A percentile compares a stretch with the other conserved stretches of the same genome.
Conservation (phyloP, 1,284 basidiomycete species). For the Sporisorium scitamineum region DNA sequence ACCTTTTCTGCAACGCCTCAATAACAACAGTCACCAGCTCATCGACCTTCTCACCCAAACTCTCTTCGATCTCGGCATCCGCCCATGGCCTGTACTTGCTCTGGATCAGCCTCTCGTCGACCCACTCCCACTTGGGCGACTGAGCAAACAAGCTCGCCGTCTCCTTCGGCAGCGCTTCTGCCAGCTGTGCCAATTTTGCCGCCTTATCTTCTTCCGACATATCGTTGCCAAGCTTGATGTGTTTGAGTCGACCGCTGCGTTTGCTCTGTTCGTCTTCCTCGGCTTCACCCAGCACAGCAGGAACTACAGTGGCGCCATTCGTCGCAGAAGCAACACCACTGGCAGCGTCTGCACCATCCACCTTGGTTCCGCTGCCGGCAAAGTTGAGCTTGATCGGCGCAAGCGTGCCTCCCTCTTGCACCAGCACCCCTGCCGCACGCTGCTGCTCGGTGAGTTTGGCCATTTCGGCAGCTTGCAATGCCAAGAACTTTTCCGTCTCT, state of each 20-base stretch:
- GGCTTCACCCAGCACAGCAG: conserved; percentile 46
- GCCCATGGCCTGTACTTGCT: conserved; percentile 43
- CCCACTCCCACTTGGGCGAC: conserved; percentile 52
- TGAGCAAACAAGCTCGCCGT: conserved; percentile 28
- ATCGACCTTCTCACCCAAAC: conserved; percentile 61
- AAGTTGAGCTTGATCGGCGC: conserved; percentile 64
- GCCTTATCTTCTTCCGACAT: conserved; percentile 36
- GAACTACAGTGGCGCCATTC: not conserved
- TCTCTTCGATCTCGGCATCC: conserved; percentile 59
- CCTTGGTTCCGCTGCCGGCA: conserved; percentile 1
- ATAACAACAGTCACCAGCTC: conserved; percentile 59
- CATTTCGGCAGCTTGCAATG: conserved; percentile 63
- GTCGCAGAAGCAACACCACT: conserved; percentile 1
- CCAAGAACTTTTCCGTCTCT: conserved; percentile 63
- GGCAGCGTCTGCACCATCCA: conserved; percentile 3
- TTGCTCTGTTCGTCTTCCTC: conserved; percentile 55
- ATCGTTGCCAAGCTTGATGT: conserved; percentile 51
- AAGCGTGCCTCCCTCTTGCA: conserved; percentile 42
- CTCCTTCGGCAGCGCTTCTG: conserved; percentile 25
- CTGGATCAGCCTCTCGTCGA: conserved; percentile 50
- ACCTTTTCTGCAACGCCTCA: conserved; percentile 43
- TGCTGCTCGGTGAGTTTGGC: conserved; percentile 55
- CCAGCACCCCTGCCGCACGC: conserved; percentile 57
- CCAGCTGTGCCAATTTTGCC: conserved; percentile 17
- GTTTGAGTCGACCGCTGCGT: conserved; percentile 40